A percentile compares a stretch with the other conserved stretches of the same genome.
phyloP scores from a whole-genome alignment of 2,329 filamentous ascomycete species.

The Colletotrichum eleusines region DNA sequence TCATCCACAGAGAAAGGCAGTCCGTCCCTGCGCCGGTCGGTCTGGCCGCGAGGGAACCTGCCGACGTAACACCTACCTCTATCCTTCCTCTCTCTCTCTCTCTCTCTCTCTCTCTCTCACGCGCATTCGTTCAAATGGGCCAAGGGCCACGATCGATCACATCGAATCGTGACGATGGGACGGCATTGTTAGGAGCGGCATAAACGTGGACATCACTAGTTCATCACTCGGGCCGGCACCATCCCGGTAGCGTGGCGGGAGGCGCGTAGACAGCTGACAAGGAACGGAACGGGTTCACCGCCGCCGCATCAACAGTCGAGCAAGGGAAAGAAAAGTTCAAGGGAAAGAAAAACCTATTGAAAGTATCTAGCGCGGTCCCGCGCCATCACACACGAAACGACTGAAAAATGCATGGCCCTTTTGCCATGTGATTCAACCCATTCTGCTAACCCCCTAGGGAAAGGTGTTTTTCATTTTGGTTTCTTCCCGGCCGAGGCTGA shows the following conservation, averaged over 20 bases:
- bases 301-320: not conserved
- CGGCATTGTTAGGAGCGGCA: slow-evolving; percentile 8
- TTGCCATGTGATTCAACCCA: slow-evolving; percentile 39
- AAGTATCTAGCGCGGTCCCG: slow-evolving; percentile 36
- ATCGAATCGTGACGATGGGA: slow-evolving; percentile 18
- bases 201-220: slow-evolving; percentile 8
- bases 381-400: slow-evolving; percentile 30
- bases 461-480: slow-evolving; percentile 22
- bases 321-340: not conserved
- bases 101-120: not conserved
- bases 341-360: slow-evolving; percentile 37
- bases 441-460: slow-evolving; percentile 19
- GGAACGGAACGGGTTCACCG: not conserved
- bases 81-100: not conserved
- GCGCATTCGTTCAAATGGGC: not conserved
- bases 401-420: slow-evolving; percentile 29
- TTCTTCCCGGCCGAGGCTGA: slow-evolving; percentile 22
- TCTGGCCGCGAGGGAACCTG: not conserved
- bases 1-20: not conserved
- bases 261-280: not conserved
- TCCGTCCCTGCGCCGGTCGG: not conserved
- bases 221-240: slow-evolving; percentile 5
- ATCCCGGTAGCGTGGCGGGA: slow-evolving; percentile 11
- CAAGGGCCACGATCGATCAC: not conserved
- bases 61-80: not conserved